Conservation (phyloP, 805 yeast species). For the Saccharomycopsis oosterbeekiorum region DNA sequence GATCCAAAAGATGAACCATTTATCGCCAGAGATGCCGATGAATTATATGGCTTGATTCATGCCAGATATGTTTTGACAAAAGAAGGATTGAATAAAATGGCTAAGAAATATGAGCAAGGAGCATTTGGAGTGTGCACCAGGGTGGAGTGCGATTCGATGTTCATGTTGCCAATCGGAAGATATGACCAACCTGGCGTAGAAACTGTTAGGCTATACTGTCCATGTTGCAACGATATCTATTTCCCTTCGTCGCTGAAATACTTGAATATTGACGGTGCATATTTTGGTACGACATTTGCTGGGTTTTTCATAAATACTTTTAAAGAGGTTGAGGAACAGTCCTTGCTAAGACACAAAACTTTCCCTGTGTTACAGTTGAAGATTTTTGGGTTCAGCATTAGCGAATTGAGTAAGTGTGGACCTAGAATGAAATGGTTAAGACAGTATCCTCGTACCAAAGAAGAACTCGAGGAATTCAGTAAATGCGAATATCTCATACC, state of each 20-base stretch:
- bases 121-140: conserved; percentile 92
- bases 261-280: conserved; percentile 89
- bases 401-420: conserved; percentile 67
- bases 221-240: conserved; percentile 87
- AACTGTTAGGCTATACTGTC: conserved; percentile 88
- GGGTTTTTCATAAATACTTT: conserved; percentile 85
- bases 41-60: conserved; percentile 87
- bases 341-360: conserved; percentile 44
- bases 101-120: conserved; percentile 82
- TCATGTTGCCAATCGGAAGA: conserved; percentile 82
- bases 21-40: conserved; percentile 84
- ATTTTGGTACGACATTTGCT: conserved; percentile 92
- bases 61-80: conserved; percentile 84
- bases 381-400: conserved; percentile 79
- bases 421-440: conserved; percentile 97
- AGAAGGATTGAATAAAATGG: conserved; percentile 83
- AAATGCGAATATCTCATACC: conserved; percentile 57
- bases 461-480: conserved; percentile 52
- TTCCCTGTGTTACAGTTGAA: conserved; percentile 42
- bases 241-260: conserved; percentile 81
- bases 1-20: conserved; percentile 62
- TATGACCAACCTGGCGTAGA: conserved; percentile 86
- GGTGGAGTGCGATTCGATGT: conserved; percentile 81
- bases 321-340: conserved; percentile 79
- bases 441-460: conserved; percentile 54